Conservation (phyloP, 345 rosid genomes). For the Salix viminalis region DNA sequence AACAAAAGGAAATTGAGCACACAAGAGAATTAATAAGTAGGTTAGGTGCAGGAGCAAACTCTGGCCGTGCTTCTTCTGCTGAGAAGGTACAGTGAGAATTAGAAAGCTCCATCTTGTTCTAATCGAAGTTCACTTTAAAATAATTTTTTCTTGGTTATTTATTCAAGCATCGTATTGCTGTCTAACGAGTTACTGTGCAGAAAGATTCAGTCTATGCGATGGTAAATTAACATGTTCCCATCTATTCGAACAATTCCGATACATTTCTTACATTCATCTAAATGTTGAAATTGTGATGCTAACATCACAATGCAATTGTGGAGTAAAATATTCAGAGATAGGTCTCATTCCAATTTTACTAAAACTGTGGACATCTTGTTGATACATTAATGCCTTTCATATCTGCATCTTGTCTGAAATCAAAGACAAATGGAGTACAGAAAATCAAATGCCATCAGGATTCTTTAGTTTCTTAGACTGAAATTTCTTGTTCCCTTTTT, state of each 20-base stretch:
- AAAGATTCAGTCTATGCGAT: neutral
- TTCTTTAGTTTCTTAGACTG: neutral
- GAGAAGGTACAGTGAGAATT: conserved; percentile 58
- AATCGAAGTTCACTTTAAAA: neutral
- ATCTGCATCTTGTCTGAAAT: neutral
- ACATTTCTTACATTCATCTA: neutral
- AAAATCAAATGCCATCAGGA: neutral
- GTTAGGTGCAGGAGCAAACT: conserved; percentile 78
- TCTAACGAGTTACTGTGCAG: neutral
- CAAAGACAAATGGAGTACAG: neutral
- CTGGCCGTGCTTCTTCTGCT: conserved; percentile 95
- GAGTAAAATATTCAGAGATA: neutral
- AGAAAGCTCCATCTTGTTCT: neutral
- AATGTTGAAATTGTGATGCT: neutral
- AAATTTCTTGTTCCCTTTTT: neutral
- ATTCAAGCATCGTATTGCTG: neutral
- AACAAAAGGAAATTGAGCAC: conserved; percentile 80
- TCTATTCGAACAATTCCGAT: neutral
- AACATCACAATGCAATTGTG: neutral
- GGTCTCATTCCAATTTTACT: no score
- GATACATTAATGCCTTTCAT: neutral
- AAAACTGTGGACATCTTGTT: neutral
- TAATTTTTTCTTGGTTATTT: neutral
- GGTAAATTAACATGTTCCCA: neutral
- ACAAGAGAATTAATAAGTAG: conserved; percentile 67